A percentile compares a stretch with the other conserved stretches of the same genome.
These are phyloP conservation scores for Phanerochaete carnosa DNA, from an alignment of 768 basidiomycete genomes.

Conservation along the genomic window DNA sequence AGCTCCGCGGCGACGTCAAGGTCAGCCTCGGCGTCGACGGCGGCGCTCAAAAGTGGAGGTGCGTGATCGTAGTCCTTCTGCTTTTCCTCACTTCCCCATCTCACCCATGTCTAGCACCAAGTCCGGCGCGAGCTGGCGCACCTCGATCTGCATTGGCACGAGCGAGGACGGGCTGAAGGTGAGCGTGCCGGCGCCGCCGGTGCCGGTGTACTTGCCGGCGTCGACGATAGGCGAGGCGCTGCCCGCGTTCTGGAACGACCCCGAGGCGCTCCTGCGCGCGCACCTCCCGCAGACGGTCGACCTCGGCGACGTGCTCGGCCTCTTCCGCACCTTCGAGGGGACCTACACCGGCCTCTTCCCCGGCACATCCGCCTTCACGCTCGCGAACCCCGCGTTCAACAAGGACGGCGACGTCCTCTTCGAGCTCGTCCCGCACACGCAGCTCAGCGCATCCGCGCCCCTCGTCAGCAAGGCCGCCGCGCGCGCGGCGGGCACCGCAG, in stretches of 20 bases:
- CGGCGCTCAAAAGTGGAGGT: slow-evolving; percentile 15
- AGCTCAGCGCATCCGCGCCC: slow-evolving; percentile 6
- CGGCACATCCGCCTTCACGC: slow-evolving; percentile 21
- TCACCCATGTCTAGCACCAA: slow-evolving; percentile 14
- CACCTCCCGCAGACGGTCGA: slow-evolving; percentile 21
- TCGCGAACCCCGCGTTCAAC: slow-evolving; percentile 30
- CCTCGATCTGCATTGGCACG: slow-evolving; percentile 18
- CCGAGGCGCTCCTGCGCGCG: slow-evolving; percentile 17
- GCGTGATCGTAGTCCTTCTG: neutral
- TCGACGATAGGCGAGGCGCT: neutral
- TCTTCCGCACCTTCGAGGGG: slow-evolving; percentile 26
- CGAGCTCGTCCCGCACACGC: slow-evolving; percentile 22
- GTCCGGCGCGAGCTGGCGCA: slow-evolving; percentile 22
- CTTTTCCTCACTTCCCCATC: neutral
- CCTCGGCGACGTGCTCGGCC: slow-evolving; percentile 19
- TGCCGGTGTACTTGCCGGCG: slow-evolving; percentile 12
- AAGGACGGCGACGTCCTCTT: slow-evolving; percentile 27
- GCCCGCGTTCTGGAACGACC: slow-evolving; percentile 15
- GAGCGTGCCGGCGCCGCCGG: neutral
- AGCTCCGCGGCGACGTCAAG: slow-evolving; percentile 22
- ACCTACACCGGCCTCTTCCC: slow-evolving; percentile 25
- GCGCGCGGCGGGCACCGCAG: neutral
- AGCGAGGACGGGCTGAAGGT: slow-evolving; percentile 22
- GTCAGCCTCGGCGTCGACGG: slow-evolving; percentile 19
- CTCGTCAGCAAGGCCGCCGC: neutral